A percentile compares a stretch with the other conserved stretches of the same genome.
Conservation (phyloP, 1,139 yeast species). For the Ashbya aceris region DNA sequence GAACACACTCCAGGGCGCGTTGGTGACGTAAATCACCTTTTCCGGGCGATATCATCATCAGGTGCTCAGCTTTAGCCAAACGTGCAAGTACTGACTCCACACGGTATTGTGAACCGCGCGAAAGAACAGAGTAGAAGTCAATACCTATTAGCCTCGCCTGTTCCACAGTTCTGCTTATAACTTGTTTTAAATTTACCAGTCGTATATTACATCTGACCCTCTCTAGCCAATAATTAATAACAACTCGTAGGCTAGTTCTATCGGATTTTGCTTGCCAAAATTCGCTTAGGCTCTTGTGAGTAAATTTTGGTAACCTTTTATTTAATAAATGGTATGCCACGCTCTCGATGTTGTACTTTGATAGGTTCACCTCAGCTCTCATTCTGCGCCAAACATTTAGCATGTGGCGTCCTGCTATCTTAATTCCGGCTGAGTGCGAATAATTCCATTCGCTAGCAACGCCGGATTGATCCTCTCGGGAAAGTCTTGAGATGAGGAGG, state of each 20-base stretch:
- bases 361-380: conserved; percentile 51
- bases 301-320: conserved; percentile 54
- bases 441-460: conserved; percentile 74
- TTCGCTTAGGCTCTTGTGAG: conserved; percentile 40
- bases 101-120: conserved; percentile 87
- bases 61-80: conserved; percentile 66
- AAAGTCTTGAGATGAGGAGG: conserved; percentile 44
- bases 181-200: conserved; percentile 53
- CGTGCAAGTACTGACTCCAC: conserved; percentile 78
- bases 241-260: conserved; percentile 29
- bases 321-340: conserved; percentile 61
- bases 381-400: conserved; percentile 78
- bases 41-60: conserved; percentile 67
- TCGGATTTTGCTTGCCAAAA: conserved; percentile 36
- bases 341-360: conserved; percentile 70
- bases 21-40: conserved; percentile 75
- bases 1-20: conserved; percentile 78
- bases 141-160: conserved; percentile 82
- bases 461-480: conserved; percentile 40
- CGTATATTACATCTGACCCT: conserved; percentile 42
- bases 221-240: conserved; percentile 44
- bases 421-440: conserved; percentile 62
- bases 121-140: conserved; percentile 78
- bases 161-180: conserved; percentile 66
- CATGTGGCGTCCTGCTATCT: conserved; percentile 70